A percentile compares a stretch with the other conserved stretches of the same genome.
Evolutionary conservation across 805 yeast species (phyloP).

Genomic region (Candida verbasci): DNA sequence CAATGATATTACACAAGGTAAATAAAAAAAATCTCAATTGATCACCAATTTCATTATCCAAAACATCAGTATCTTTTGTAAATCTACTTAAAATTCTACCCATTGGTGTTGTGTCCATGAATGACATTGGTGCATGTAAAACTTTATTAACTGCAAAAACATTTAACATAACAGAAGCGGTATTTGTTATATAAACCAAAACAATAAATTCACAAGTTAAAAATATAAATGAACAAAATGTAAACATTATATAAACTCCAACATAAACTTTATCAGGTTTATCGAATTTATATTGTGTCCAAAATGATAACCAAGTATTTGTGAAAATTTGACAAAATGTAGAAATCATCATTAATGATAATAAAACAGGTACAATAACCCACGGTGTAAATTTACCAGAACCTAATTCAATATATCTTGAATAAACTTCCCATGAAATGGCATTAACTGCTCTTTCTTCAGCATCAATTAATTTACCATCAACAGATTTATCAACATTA

Average conservation of each 20-base stretch:
- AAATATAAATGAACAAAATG: slow-evolving; percentile 45
- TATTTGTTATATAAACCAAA: slow-evolving; percentile 47
- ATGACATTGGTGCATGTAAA: slow-evolving; percentile 76
- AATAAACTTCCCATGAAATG: slow-evolving; percentile 46
- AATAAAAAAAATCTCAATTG: slow-evolving; percentile 59
- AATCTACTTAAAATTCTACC: slow-evolving; percentile 83
- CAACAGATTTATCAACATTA: slow-evolving; percentile 19
- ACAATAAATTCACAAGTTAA: slow-evolving; percentile 40
- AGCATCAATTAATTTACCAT: slow-evolving; percentile 30
- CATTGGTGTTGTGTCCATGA: slow-evolving; percentile 80
- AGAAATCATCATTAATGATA: slow-evolving; percentile 23
- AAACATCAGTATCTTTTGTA: slow-evolving; percentile 80
- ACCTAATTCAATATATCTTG: slow-evolving; percentile 49
- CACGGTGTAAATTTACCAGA: slow-evolving; percentile 41
- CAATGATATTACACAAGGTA: slow-evolving; percentile 51
- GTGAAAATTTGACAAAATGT: slow-evolving; percentile 55
- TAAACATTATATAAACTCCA: slow-evolving; percentile 65
- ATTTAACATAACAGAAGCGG: slow-evolving; percentile 57
- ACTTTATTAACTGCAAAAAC: slow-evolving; percentile 54
- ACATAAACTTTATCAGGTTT: slow-evolving; percentile 57
- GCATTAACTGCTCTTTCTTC: slow-evolving; percentile 61
- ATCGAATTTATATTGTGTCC: slow-evolving; percentile 60
- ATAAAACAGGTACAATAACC: slow-evolving; percentile 18
- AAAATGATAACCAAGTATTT: slow-evolving; percentile 79
- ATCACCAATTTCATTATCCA: slow-evolving; percentile 76